phyloP scores from a whole-genome alignment of 2,329 filamentous ascomycete species.

The Hypoxylon sp. region DNA sequence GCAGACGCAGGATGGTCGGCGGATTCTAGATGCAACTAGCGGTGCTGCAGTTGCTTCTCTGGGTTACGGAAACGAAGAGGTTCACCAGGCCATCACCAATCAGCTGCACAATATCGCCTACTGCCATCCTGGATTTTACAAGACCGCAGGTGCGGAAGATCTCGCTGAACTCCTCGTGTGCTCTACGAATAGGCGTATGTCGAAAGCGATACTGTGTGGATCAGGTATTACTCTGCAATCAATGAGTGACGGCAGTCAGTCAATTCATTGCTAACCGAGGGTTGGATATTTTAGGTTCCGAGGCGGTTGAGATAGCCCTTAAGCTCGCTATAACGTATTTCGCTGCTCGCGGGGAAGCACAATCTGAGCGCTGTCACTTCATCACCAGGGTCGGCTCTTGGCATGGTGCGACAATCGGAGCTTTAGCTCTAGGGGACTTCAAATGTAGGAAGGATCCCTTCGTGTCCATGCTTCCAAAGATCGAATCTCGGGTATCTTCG shows the following conservation, averaged over 20 bases:
- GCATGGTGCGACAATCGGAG: slow-evolving; percentile 75
- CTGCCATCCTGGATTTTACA: slow-evolving; percentile 38
- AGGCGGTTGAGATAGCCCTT: slow-evolving; percentile 69
- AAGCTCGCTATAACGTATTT: slow-evolving; percentile 69
- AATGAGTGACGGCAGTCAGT: too few relatives aligned
- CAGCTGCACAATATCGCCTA: slow-evolving; percentile 4
- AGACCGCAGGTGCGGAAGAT: too few relatives aligned
- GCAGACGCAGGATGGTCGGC: too few relatives aligned
- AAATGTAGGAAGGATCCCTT: slow-evolving; percentile 60
- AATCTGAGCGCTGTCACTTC: too few relatives aligned
- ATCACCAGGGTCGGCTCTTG: slow-evolving; percentile 75
- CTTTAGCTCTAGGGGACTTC: slow-evolving; percentile 67
- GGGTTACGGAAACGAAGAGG: slow-evolving; percentile 5
- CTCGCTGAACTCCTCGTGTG: slow-evolving; percentile 38
- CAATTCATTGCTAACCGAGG: too few relatives aligned
- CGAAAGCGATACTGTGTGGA: too few relatives aligned
- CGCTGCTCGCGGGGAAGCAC: slow-evolving; percentile 62
- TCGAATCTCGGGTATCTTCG: slow-evolving; percentile 36
- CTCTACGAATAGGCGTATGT: too few relatives aligned
- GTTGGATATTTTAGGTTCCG: slow-evolving; percentile 50
- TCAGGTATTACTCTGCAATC: too few relatives aligned
- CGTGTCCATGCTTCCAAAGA: neutral
- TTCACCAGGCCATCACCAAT: slow-evolving; percentile 11
- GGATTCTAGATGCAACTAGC: too few relatives aligned
- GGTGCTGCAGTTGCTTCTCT: slow-evolving; percentile 10